Evolutionary conservation across 768 basidiomycete genomes (phyloP), one percentile per base, ranked within the genome.

Genomic region (Peribolospora kevripleyi): DNA sequence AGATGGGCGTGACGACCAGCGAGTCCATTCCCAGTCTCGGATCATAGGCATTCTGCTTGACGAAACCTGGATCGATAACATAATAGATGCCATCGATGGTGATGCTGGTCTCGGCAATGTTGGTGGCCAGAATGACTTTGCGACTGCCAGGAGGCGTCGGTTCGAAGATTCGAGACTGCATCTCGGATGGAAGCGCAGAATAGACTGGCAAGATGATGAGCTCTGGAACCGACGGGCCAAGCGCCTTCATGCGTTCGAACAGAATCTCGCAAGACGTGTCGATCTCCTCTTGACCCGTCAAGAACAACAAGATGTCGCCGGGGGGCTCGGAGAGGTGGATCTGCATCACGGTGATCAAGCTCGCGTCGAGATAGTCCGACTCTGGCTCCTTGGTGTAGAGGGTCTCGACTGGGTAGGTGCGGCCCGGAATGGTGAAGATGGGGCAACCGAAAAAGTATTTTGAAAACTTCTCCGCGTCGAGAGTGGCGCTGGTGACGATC

Each of bases 331-430:
- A 93, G 41, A 98, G 75, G 66, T 98, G 93, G 57, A 98, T 98
- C 68, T 98, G 93, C 84, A 97, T 91, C 64, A 98, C 83, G 4
- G 93, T 97, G 62, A 97, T 97, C 58, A 98, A 80, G 36, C 90
- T 88, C 0, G 91, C 90, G 61, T 97, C 93, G 55, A 98, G 77
- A 68, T 98, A 98, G 68, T 98, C 93, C 25, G 76, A 75, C 68
- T 97, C 93, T 0, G 93, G 93, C 64, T 98, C 93, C 67, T 97
- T 97, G 61, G 91, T 95, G 70, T 97, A 98, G n/a, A 97, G 72
- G 40, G 84, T 76, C 68, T 98, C 93, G 59, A 97, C 93, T 5
- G 93, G 93, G 70, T 85, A 97, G n/a, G 88, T 88, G 63, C 90
- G 81, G 61, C 93, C 93, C n/a, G 93, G 93, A 60, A 98, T 97